Percentiles rank a stretch among this genome's conserved stretches.
These are phyloP conservation scores for Macrocybe gigantea DNA, from an alignment of 768 basidiomycete species.

Conservation along the genomic window DNA sequence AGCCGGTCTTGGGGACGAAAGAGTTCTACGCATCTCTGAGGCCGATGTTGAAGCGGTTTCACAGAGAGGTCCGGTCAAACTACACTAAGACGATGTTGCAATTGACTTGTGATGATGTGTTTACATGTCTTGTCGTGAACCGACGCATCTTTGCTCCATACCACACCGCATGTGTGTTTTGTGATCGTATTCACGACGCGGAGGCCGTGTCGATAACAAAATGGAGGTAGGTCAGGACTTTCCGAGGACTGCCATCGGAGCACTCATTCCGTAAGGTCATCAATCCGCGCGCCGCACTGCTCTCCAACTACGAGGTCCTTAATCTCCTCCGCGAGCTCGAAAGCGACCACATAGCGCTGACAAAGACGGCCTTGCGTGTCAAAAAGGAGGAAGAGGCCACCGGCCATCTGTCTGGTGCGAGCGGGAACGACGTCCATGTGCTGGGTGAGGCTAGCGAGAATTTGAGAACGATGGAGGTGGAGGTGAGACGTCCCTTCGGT, in stretches of 20 bases:
- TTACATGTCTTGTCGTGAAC: too few relatives aligned
- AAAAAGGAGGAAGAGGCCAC: conserved; percentile 72
- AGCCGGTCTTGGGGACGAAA: conserved; percentile 29
- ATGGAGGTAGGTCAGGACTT: too few relatives aligned
- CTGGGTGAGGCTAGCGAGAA: conserved; percentile 64
- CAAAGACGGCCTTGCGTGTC: conserved; percentile 63
- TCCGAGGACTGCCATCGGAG: too few relatives aligned
- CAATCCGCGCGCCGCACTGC: conserved; percentile 67
- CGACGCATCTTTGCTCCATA: too few relatives aligned
- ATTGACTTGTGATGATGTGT: too few relatives aligned
- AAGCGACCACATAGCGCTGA: conserved; percentile 60
- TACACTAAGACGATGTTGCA: neutral
- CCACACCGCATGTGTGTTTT: too few relatives aligned
- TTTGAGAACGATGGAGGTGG: conserved; percentile 78
- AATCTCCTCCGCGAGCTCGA: conserved; percentile 72
- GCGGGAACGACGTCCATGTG: neutral
- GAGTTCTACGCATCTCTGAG: conserved; percentile 38
- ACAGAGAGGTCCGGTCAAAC: neutral
- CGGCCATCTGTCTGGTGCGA: conserved; percentile 14
- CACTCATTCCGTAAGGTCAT: conserved; percentile 41
- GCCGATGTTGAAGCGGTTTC: conserved; percentile 27
- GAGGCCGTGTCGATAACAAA: too few relatives aligned
- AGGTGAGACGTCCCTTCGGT: conserved; percentile 39
- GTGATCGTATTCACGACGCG: too few relatives aligned
- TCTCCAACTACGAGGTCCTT: conserved; percentile 87